These are phyloP conservation scores for Coelastrella sp. DNA, from an alignment of 139 green algal species.

Conservation along the genomic window DNA sequence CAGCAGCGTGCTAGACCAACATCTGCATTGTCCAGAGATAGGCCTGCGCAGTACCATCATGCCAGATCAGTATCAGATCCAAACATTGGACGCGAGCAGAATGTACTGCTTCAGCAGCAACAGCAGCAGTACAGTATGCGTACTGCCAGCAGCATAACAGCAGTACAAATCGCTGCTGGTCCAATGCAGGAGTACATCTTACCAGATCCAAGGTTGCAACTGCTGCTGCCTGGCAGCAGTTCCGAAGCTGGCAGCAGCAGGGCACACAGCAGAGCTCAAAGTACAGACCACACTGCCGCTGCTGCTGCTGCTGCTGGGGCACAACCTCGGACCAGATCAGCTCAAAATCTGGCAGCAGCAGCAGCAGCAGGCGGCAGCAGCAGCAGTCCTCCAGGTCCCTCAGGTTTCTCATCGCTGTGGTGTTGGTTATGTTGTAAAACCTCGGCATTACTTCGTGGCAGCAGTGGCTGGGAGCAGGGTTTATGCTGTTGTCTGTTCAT, in stretches of 20 bases:
- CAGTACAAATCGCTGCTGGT: neutral
- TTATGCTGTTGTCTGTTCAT: slow-evolving; percentile 66
- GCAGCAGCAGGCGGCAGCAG: neutral
- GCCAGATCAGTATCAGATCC: slow-evolving; percentile 31
- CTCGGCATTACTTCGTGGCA: neutral
- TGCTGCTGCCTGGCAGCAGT: neutral
- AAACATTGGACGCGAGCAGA: neutral
- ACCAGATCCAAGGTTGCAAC: slow-evolving; percentile 18
- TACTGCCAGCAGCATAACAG: neutral
- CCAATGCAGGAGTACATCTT: neutral
- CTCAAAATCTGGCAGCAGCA: neutral
- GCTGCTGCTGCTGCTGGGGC: neutral
- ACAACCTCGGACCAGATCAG: neutral
- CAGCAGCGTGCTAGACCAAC: neutral
- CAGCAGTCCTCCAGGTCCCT: neutral
- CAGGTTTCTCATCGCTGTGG: neutral
- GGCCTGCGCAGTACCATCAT: neutral
- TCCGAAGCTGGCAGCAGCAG: neutral
- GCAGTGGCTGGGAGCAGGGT: slow-evolving; percentile 54
- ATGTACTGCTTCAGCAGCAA: neutral
- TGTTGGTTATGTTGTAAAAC: neutral
- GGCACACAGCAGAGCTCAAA: neutral
- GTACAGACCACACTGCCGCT: neutral
- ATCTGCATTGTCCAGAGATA: neutral
- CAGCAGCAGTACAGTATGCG: slow-evolving; percentile 14